Conservation (phyloP, 345 rosid species). For the Eucalyptus sp. region DNA sequence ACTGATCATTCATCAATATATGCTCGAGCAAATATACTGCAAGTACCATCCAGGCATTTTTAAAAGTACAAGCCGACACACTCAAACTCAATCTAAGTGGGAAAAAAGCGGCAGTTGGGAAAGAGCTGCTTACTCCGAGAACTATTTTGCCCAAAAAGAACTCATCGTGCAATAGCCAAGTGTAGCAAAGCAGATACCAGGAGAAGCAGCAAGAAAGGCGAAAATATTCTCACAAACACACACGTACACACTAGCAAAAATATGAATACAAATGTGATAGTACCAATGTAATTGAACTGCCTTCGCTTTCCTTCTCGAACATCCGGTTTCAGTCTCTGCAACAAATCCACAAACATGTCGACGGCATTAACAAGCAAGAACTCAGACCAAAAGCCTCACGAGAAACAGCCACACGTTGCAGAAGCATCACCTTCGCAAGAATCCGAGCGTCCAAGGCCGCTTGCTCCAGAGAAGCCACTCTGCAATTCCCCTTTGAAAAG, state of each 20-base stretch:
- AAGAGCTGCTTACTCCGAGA: too few relatives aligned
- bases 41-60: too few relatives aligned
- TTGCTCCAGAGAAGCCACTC: not conserved
- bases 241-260: not conserved
- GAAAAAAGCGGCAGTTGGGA: too few relatives aligned
- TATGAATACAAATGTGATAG: not conserved
- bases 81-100: not conserved
- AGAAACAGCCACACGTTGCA: not conserved
- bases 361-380: not conserved
- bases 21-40: not conserved
- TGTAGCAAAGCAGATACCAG: not conserved
- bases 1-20: too few relatives aligned
- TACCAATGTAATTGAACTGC: constrained; percentile 74
- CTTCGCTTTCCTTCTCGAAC: constrained; percentile 77
- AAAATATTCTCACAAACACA: not conserved
- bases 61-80: not conserved
- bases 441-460: constrained; percentile 64
- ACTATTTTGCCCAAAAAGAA: too few relatives aligned
- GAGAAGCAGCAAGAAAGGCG: too few relatives aligned
- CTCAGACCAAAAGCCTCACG: not conserved
- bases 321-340: constrained; percentile 63
- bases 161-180: too few relatives aligned
- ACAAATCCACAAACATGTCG: constrained; percentile 40
- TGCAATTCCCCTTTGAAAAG: too few relatives aligned
- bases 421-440: constrained; percentile 52